Evolutionary conservation across 352 stramenopile genomes (phyloP).

Genomic region (Phytopythium chamaehyphon): DNA sequence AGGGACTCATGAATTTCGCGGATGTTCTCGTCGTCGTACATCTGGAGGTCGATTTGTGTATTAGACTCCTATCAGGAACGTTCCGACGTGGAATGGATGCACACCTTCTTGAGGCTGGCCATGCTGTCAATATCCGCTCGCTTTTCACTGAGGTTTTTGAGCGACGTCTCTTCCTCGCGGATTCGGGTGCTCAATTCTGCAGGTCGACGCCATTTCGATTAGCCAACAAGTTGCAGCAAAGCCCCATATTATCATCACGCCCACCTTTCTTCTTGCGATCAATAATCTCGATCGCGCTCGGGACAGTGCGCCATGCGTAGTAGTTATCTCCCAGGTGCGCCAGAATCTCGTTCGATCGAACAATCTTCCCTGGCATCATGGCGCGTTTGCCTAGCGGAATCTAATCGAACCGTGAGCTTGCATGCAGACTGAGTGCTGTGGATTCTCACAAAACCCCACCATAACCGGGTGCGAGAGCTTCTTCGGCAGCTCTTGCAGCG

Average conservation of each 20-base stretch:
- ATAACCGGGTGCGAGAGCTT: constrained; percentile 80
- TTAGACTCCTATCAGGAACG: too few species aligned
- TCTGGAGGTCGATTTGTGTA: constrained; percentile 11
- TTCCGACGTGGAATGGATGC: too few species aligned
- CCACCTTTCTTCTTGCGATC: constrained; percentile 76
- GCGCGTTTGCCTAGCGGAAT: constrained; percentile 76
- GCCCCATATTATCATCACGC: neutral
- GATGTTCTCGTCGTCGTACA: constrained; percentile 85
- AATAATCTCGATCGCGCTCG: constrained; percentile 55
- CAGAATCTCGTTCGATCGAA: constrained; percentile 82
- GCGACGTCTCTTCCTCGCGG: constrained; percentile 36
- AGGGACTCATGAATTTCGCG: constrained; percentile 82
- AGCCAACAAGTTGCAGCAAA: neutral
- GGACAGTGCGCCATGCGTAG: constrained; percentile 72
- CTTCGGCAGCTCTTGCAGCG: constrained; percentile 64
- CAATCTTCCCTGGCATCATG: constrained; percentile 79
- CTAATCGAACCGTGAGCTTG: constrained; percentile 8
- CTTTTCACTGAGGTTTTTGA: constrained; percentile 51
- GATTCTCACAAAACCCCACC: constrained; percentile 20
- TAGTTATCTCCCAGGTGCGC: constrained; percentile 79
- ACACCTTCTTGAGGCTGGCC: constrained; percentile 67
- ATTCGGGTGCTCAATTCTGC: constrained; percentile 54
- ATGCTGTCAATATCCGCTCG: constrained; percentile 62
- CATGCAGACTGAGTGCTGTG: neutral
- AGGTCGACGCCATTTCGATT: too few species aligned